Conservation (phyloP, 257 asterid genomes). For the Nicotiana undulata region DNA sequence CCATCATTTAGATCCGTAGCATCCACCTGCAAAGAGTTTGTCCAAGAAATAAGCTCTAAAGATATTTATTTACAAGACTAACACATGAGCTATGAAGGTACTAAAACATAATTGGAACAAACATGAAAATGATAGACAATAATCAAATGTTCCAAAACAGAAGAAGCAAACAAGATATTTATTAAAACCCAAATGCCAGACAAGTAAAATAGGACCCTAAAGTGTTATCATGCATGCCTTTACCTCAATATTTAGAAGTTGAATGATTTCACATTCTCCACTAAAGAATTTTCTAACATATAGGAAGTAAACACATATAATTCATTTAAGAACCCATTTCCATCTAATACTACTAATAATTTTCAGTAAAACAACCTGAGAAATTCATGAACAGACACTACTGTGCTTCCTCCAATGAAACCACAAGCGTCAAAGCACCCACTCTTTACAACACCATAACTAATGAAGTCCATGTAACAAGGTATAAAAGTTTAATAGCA, state of each 20-base stretch:
- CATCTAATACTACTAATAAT: neutral
- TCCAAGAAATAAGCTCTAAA: slow-evolving; percentile 11
- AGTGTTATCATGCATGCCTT: neutral
- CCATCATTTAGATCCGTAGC: slow-evolving; percentile 13
- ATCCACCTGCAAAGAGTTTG: slow-evolving; percentile 29
- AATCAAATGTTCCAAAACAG: neutral
- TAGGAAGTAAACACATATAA: neutral
- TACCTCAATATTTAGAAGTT: neutral
- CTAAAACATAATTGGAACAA: neutral
- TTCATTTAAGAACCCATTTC: neutral
- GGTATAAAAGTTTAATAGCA: neutral
- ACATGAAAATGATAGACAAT: neutral
- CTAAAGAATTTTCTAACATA: neutral
- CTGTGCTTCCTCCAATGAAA: neutral
- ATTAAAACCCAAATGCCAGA: neutral
- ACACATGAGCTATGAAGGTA: neutral
- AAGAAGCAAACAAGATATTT: neutral
- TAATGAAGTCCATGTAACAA: neutral
- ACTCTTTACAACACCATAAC: neutral
- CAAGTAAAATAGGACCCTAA: neutral
- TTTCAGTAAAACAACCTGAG: neutral
- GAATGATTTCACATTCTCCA: neutral
- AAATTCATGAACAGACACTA: neutral
- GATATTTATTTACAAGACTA: neutral
- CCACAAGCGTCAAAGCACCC: neutral